Evolutionary conservation across 2,329 filamentous ascomycete genomes (phyloP).

Genomic region (Chaetothyriales sp.): DNA sequence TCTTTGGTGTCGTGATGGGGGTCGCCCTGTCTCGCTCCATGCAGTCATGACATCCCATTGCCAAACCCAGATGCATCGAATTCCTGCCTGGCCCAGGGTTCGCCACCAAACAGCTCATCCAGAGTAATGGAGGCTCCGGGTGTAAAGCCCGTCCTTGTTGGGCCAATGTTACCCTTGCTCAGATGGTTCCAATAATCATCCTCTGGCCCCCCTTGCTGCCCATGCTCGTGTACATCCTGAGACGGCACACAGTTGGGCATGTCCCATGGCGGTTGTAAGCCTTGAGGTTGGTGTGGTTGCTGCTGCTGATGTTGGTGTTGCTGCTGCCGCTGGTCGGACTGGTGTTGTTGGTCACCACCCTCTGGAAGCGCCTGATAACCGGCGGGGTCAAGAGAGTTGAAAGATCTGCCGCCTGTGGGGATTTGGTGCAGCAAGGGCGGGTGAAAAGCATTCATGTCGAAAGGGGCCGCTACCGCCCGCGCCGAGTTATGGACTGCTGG

Average conservation of each 20-base stretch:
- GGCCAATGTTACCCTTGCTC: slow-evolving; percentile 2
- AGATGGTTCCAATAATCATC: slow-evolving; percentile 13
- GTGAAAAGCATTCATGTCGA: background rate
- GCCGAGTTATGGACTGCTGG: slow-evolving; percentile 1
- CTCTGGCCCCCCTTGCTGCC: background rate
- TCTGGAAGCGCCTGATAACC: slow-evolving; percentile 10
- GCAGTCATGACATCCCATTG: background rate
- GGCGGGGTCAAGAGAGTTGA: background rate
- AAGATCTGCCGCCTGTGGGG: background rate
- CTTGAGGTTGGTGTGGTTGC: slow-evolving; percentile 24
- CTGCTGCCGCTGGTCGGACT: slow-evolving; percentile 10
- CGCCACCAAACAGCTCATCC: slow-evolving; percentile 10
- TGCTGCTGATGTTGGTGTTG: slow-evolving; percentile 16
- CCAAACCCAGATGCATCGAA: background rate
- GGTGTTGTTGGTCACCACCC: slow-evolving; percentile 11
- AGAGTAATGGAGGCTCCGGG: slow-evolving; percentile 6
- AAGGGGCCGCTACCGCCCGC: background rate
- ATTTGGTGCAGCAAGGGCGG: slow-evolving; percentile 6
- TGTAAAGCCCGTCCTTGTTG: slow-evolving; percentile 5
- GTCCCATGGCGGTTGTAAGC: slow-evolving; percentile 20
- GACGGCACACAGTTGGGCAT: slow-evolving; percentile 12
- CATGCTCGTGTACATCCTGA: background rate
- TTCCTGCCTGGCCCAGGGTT: background rate
- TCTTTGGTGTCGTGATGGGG: no score
- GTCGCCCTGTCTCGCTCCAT: background rate